These are phyloP conservation scores for Gossypium rotundifolium DNA, from an alignment of 345 rosid species.

Conservation along the genomic window DNA sequence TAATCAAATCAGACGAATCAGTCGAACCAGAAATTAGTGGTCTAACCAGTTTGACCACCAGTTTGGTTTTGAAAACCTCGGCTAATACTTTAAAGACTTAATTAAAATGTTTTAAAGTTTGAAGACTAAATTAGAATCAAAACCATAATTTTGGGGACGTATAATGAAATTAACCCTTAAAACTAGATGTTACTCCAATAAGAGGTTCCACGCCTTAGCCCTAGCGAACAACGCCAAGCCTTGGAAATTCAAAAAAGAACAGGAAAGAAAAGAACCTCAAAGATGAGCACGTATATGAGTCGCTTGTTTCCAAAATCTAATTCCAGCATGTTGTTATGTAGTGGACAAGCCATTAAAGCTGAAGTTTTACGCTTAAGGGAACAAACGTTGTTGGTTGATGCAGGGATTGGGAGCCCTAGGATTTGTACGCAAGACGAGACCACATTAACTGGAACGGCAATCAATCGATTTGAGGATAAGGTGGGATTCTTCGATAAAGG, in stretches of 20 bases:
- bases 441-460: neutral
- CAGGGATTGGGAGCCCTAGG: conserved; percentile 1
- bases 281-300: neutral
- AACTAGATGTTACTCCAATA: neutral
- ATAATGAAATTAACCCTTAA: neutral
- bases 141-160: neutral
- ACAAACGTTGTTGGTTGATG: neutral
- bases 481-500: neutral
- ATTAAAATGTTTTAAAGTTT: neutral
- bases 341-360: neutral
- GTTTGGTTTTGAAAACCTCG: no score
- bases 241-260: neutral
- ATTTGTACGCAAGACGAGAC: neutral
- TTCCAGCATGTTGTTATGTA: neutral
- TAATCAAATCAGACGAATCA: no score
- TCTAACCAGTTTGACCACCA: no score
- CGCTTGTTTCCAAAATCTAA: neutral
- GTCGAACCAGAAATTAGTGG: no score
- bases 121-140: neutral
- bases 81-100: neutral
- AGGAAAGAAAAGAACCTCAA: neutral
- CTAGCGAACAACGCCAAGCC: neutral
- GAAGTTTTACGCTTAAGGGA: neutral
- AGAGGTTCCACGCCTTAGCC: neutral
- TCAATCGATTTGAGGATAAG: neutral